Base-by-base conservation (phyloP, 2,329 filamentous ascomycete species). In the Xylariaceae sp. region DNA sequence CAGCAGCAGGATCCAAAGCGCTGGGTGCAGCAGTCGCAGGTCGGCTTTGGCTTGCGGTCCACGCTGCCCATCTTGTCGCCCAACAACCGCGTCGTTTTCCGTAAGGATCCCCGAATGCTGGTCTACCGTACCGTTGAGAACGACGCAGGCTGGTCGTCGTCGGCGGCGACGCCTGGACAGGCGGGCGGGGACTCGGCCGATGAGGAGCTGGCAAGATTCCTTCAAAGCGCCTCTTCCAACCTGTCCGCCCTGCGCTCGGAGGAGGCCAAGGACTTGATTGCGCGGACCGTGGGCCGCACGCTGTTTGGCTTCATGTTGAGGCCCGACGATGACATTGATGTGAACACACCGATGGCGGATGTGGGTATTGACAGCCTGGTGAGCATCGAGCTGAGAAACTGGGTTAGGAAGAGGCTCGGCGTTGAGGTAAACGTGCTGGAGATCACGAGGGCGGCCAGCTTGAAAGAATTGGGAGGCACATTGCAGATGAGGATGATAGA, bases 381-480 rank as follows among this genome's bases (percentile, higher is more conserved):
- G 6, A 58, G 56, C 2, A 40, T 60, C 31, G 56, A 53, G 73
- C 71, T 71, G n/a, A 70, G 74, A 3, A 63, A 68, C 7, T 79
- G 75, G 75, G 75, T 49, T 49, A 52, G 46, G 33, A 39, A 42
- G 31, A 49, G 22, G 33, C 46, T 57, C 12, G 51, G 47, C 6
- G 45, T 48, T 11, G 31, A 44, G 13, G 54, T 57, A 12, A 54
- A 45, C 31, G 51, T 54, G 11, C 28, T 54, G n/a, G 48, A 57
- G 45, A 54, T 57, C 28, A 31, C 54, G 45, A 42, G 34, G 51
- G 51, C 18, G 49, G 48, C 13, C 38, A 54, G 31, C 17, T 39
- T 4, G 22, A 57, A 22, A 43, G 31, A 12, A 51, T 31, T 11
- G 55, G 31, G 12, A 45, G 54, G 12, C 38, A 47, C 17, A n/a